These are phyloP conservation scores for Chrysanthemum seticuspe DNA, from an alignment of 129 eudicot species.

Conservation along the genomic window DNA sequence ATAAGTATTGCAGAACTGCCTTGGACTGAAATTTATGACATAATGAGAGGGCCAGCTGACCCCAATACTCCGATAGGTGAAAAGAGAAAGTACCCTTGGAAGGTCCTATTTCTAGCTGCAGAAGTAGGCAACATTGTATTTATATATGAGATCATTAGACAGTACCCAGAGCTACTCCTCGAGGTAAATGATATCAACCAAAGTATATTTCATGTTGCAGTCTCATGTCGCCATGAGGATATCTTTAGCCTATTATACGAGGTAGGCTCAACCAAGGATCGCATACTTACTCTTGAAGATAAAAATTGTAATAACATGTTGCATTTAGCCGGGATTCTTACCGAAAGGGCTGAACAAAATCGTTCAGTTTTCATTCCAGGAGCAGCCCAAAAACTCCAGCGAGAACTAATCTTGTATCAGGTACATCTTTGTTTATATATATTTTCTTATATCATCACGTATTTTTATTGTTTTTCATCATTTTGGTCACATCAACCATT, in stretches of 20 bases:
- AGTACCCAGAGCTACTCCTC: neutral
- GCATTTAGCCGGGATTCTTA: neutral
- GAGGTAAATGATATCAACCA: constrained; percentile 7
- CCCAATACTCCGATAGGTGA: neutral
- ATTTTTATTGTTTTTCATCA: neutral
- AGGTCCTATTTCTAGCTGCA: neutral
- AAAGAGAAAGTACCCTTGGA: neutral
- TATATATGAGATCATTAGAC: neutral
- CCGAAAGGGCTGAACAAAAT: neutral
- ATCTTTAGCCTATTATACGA: neutral
- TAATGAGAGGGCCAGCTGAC: constrained; percentile 7
- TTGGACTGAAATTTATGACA: neutral
- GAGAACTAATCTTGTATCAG: neutral
- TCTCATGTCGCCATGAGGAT: neutral
- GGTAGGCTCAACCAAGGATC: neutral
- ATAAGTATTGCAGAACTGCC: neutral
- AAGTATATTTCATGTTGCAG: constrained; percentile 16
- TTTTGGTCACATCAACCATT: neutral
- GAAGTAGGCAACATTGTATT: neutral
- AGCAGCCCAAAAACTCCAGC: neutral
- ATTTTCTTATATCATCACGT: neutral
- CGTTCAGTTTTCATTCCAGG: neutral
- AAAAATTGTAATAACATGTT: neutral
- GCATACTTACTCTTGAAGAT: neutral
- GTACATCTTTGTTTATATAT: neutral